A percentile compares a stretch with the other conserved stretches of the same genome.
Evolutionary conservation across 495 filamentous ascomycete genomes (phyloP).

Genomic region (Penicillium angulare): DNA sequence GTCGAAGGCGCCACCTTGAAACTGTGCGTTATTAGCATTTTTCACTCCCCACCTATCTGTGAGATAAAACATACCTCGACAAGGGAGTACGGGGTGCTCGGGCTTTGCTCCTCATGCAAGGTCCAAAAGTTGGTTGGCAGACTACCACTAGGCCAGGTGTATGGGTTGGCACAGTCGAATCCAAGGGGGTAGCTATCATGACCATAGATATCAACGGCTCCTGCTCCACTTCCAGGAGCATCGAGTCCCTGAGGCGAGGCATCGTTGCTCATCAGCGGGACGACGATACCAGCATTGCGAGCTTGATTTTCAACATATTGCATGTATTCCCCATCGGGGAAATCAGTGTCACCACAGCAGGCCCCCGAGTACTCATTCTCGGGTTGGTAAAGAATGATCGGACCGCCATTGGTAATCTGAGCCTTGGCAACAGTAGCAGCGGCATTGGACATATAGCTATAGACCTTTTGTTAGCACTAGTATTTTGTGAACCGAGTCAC

Average conservation of each 20-base stretch:
- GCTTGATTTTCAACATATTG: constrained; percentile 66
- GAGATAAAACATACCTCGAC: constrained; percentile 48
- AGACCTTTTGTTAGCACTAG: not conserved
- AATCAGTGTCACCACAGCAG: constrained; percentile 36
- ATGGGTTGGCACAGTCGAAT: constrained; percentile 56
- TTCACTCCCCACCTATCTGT: not conserved
- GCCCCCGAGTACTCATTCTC: constrained; percentile 71
- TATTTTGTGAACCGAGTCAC: not conserved
- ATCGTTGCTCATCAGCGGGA: constrained; percentile 79
- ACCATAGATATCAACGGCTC: constrained; percentile 75
- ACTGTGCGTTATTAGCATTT: constrained; percentile 34
- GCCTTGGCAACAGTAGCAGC: constrained; percentile 64
- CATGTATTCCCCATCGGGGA: constrained; percentile 64
- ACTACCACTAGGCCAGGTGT: constrained; percentile 45
- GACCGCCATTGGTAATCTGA: constrained; percentile 78
- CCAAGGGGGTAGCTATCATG: constrained; percentile 72
- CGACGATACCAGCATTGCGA: constrained; percentile 64
- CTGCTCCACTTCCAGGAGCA: constrained; percentile 61
- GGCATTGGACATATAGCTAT: constrained; percentile 44
- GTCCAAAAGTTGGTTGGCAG: constrained; percentile 47
- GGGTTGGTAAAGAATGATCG: constrained; percentile 73
- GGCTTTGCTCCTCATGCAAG: constrained; percentile 57
- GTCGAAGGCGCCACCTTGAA: constrained; percentile 75
- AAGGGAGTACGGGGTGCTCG: constrained; percentile 65
- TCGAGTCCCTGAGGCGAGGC: constrained; percentile 57